Evolutionary conservation across 2,329 filamentous ascomycete genomes (phyloP).

Genomic region (Diaporthe sp.): DNA sequence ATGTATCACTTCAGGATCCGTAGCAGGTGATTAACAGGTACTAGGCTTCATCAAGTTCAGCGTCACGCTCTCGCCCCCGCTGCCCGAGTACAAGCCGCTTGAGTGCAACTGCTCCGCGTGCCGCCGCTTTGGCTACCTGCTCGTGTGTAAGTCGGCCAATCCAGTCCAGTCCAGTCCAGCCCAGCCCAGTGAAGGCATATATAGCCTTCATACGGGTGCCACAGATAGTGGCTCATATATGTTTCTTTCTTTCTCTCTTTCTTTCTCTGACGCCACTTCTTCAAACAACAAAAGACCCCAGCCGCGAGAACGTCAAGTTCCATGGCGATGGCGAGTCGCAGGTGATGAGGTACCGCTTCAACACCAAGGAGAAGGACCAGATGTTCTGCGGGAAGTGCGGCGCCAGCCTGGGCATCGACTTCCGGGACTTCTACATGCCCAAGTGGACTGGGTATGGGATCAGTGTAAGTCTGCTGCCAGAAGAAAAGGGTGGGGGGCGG

Average conservation of each 20-base stretch:
- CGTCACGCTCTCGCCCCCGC: conserved; percentile 62
- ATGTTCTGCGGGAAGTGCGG: conserved; percentile 65
- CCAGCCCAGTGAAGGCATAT: no score
- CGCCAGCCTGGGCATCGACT: conserved; percentile 62
- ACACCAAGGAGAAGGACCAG: conserved; percentile 62
- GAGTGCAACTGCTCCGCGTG: conserved; percentile 70
- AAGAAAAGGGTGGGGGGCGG: not conserved
- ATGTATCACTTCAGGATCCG: no score
- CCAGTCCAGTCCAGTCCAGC: not conserved
- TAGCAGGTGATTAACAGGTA: no score
- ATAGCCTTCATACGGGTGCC: not conserved
- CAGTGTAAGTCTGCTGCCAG: conserved; percentile 53
- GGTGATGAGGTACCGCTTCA: conserved; percentile 59
- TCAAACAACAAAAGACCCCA: conserved; percentile 51
- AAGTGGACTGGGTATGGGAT: conserved; percentile 56
- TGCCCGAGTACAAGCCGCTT: conserved; percentile 60
- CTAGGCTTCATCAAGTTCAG: conserved; percentile 56
- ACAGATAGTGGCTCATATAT: not conserved
- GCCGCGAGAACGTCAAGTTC: conserved; percentile 57
- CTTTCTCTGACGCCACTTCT: not conserved
- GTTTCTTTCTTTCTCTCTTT: not conserved
- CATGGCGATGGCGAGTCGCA: conserved; percentile 56
- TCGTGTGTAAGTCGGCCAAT: conserved; percentile 57
- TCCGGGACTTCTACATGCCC: conserved; percentile 48
- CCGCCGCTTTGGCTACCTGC: conserved; percentile 63